Percentiles rank a stretch among this genome's conserved stretches.
Conservation (phyloP, 192 early-diverging fungal genomes). For the Irineochytrium annulatum region DNA sequence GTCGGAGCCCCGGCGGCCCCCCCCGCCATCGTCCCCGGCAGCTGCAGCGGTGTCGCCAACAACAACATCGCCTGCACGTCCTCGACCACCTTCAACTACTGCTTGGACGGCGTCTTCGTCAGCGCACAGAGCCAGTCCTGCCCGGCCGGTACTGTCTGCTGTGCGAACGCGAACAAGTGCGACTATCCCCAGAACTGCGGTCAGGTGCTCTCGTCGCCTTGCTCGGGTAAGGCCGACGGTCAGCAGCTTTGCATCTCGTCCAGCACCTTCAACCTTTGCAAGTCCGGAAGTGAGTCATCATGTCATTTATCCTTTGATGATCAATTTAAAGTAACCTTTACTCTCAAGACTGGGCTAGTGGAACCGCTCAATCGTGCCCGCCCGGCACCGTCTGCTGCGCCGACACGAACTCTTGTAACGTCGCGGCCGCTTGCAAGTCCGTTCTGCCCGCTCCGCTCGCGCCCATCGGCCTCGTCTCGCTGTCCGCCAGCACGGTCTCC, state of each 20-base stretch:
- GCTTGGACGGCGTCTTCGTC: not conserved
- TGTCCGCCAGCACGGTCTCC: not conserved
- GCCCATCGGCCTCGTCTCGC: too few species aligned
- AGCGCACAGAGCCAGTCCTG: not conserved
- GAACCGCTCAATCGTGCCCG: slow-evolving; percentile 2
- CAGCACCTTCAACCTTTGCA: not conserved
- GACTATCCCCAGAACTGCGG: not conserved
- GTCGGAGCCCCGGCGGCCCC: not conserved
- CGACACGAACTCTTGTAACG: slow-evolving; percentile 13
- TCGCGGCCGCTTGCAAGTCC: not conserved
- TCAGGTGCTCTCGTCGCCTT: too few species aligned
- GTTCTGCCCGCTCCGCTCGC: too few species aligned
- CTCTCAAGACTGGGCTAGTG: too few species aligned
- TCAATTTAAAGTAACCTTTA: too few species aligned
- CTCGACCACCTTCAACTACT: not conserved
- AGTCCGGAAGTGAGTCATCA: too few species aligned
- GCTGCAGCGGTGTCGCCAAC: not conserved
- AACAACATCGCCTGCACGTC: not conserved
- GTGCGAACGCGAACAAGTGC: not conserved
- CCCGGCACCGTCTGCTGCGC: slow-evolving; percentile 16
- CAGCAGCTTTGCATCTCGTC: not conserved
- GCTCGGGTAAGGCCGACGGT: too few species aligned
- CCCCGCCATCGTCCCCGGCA: not conserved
- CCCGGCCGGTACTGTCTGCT: slow-evolving; percentile 10
- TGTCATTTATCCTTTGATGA: too few species aligned